Evolutionary conservation across 805 yeast genomes (phyloP), one percentile per base, ranked within the genome.

Genomic region (Teunomyces pallodes): DNA sequence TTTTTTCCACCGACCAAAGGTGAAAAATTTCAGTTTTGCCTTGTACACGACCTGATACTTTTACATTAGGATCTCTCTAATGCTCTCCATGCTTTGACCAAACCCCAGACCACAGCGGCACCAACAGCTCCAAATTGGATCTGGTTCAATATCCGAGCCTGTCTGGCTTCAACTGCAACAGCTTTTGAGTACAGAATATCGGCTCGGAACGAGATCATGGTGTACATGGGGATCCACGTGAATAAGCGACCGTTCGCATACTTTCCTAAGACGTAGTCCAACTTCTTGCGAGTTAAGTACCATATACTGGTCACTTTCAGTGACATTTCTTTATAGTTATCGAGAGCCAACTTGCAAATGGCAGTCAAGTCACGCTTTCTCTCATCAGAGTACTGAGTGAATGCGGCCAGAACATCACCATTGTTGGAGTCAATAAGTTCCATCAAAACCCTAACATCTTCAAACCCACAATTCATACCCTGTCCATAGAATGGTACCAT

Each of bases 401-500:
- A 85, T 0, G 89, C 84, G 9, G 51, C 53, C 1, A 59, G 59
- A 27, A 83, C 70, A 48, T 79, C 69, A 16, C 63, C 69, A 2
- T 65, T 49, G 46, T 64, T 54, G 29, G 76, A 77, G 24, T 67
- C 75, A 9, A 71, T 56, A 24, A 84, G 60, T 39, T 79, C 75
- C 69, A 86, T 69, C 45, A 91, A 68, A 1, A 84, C 81, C 48
- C 83, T 72, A 17, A 91, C 91, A 57, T 92, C 97, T 66, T 91
- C 97, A 64, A 91, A 86, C 1, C 97, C 97, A 62, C 96, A 88
- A 65, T 91, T 91, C 92, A 91, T 86, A 4, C 97, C 97, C 65
- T 91, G 97, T 8, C 97, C 97, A 61, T 90, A 91, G 65, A 91
- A 91, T n/a, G 97, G 97, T 5, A 91, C 97, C 96, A 90, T 91